Base-by-base conservation (phyloP, 352 stramenopile genomes). In the Globisporangium spiculum region DNA sequence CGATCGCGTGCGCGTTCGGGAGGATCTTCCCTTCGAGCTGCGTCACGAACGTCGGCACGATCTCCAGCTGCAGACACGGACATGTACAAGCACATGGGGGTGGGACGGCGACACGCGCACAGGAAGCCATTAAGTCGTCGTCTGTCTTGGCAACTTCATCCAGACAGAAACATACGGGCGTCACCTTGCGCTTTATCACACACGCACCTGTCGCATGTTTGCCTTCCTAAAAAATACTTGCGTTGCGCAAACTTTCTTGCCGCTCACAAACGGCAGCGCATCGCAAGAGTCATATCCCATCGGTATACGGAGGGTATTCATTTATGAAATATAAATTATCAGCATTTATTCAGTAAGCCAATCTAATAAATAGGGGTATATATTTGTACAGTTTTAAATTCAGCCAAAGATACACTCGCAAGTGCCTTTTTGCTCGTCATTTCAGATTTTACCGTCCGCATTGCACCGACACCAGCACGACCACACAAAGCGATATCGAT, bases 1-100 rank as follows among this genome's bases (percentile, higher is more conserved):
- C 87, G 38, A 81, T 74, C 7, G 83, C 82, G 59, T 83, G 72
- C 52, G 87, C 87, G 74, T 93, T 93, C 26, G 80, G 74, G 65
- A 94, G 66, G 38, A 93, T 79, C 65, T 90, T 88, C 34, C 72
- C 83, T 46, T 88, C 83, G 66, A 93, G 72, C 55, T 90, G 77
- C 65, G 74, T 69, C 61, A 76, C 67, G 53, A 84, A 90, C 41
- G 80, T 84, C 56, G 85, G 83, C 24, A 85, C 78, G 53, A 93
- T 71, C 70, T 93, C 83, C 34, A 93, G 69, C 83, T 93, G 69
- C 46, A 60, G 6, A 18, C n/a, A 41, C n/a, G 9, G 9, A 20
- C 12, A 34, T 10, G 14, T 26, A 56, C 20, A 32, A 41, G 34
- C 7, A 4, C n/a, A 50, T 59, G 50, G 41, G 41, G 4, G 5